Evolutionary conservation across 75 land plant genomes (phyloP), one percentile per base, ranked within the genome.

Genomic region (Selaginella tamariscina): DNA sequence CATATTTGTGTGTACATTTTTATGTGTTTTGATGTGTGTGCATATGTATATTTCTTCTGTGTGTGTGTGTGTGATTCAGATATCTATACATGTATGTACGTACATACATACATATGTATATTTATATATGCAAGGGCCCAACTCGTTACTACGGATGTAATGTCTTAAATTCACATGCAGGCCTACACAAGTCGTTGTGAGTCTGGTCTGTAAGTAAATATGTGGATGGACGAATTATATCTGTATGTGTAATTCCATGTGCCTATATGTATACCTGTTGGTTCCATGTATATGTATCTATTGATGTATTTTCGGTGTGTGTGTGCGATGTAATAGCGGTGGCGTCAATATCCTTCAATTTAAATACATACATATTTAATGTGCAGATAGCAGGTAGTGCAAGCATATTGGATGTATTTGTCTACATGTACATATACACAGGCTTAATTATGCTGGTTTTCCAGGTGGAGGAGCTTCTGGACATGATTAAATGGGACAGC

Each of bases 401-500:
- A 9, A 24, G 9, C 27, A 56, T 9, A 56, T 56, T 56, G 27
- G 1, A 56, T 56, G 27, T 1, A 56, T 56, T 2, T 56, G 27
- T 56, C 23, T 56, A 56, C 27, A 9, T 56, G 27, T n/a, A n/a
- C n/a, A n/a, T n/a, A n/a, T 56, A 9, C 27, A 9, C 27, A 9
- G 23, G 9, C 27, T 2, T 56, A 1, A 24, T 24, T 56, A 56
- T 56, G 27, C 27, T 23, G 2, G 30, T 27, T 27, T 26, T 71
- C 71, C 71, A 86, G 97, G 96, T 86, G 68, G 80, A 82, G 29
- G 68, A 39, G 49, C 70, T 93, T 73, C 72, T 90, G 65, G 84
- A 90, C 44, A 72, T 78, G 18, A 60, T 94, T 2, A 94, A 94
- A 63, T 94, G 96, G 91, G 98, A 87, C 57, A 82, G 77, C 67